Evolutionary conservation across 441 rosid species (phyloP).

Genomic region (Erodium chrysanthum): DNA sequence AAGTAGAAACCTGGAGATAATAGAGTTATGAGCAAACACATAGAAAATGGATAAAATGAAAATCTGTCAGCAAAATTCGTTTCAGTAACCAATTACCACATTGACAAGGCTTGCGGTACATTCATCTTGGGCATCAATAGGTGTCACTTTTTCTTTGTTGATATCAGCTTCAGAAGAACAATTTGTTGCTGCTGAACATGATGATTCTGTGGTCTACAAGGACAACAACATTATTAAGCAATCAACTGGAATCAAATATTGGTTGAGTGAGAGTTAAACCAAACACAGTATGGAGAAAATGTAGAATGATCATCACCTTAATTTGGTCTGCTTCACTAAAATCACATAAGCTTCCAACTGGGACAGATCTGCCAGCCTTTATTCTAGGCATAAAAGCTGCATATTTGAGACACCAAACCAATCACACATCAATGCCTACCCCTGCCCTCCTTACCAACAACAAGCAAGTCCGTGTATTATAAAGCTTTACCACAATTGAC

Average conservation of each 20-base stretch:
- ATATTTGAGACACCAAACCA: slow-evolving; percentile 6
- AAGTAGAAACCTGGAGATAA: slow-evolving; percentile 25
- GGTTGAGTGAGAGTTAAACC: not conserved
- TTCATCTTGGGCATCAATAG: slow-evolving; percentile 20
- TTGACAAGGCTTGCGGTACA: slow-evolving; percentile 11
- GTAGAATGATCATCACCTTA: slow-evolving; percentile 31
- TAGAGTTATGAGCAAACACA: slow-evolving; percentile 17
- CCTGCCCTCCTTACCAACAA: too few species aligned
- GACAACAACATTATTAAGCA: not conserved
- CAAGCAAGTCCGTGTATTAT: not conserved
- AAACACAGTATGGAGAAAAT: slow-evolving; percentile 12
- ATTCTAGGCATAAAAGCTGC: slow-evolving; percentile 84
- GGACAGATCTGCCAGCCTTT: slow-evolving; percentile 59
- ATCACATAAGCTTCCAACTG: slow-evolving; percentile 62
- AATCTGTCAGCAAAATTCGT: not conserved
- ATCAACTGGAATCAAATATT: slow-evolving; percentile 2
- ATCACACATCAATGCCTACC: not conserved
- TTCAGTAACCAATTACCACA: slow-evolving; percentile 19
- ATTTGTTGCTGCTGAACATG: slow-evolving; percentile 20
- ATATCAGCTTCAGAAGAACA: slow-evolving; percentile 22
- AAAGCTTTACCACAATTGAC: not conserved
- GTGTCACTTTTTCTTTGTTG: slow-evolving; percentile 20
- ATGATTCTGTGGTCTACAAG: slow-evolving; percentile 35
- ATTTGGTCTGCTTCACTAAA: slow-evolving; percentile 53
- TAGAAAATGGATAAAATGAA: not conserved